A percentile compares a stretch with the other conserved stretches of the same genome.
phyloP scores from a whole-genome alignment of 306 rosid genomes.

The Cicer arietinum region DNA sequence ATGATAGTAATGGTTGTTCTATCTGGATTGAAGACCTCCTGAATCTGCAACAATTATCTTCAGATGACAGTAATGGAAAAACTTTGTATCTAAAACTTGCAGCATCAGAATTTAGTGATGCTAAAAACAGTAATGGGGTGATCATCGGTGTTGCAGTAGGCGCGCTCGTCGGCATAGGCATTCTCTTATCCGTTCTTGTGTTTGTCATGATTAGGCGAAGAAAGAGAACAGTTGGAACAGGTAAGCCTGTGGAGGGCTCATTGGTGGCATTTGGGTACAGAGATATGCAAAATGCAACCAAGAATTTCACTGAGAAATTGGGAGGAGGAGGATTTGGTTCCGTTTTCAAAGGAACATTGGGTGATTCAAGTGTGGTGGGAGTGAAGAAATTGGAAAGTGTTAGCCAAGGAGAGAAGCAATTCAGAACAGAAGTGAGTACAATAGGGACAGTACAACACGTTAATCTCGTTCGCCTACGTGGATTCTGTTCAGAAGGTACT shows the following conservation, averaged over 20 bases:
- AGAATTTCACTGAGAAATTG: slow-evolving; percentile 79
- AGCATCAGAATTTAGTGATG: slow-evolving; percentile 54
- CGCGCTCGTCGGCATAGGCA: slow-evolving; percentile 31
- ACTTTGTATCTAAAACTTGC: slow-evolving; percentile 59
- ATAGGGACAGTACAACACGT: slow-evolving; percentile 86
- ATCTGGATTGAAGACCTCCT: slow-evolving; percentile 52
- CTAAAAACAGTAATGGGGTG: slow-evolving; percentile 32
- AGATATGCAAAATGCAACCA: slow-evolving; percentile 58
- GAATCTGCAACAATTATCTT: slow-evolving; percentile 48
- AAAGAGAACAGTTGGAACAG: slow-evolving; percentile 36
- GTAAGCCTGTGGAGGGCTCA: slow-evolving; percentile 51
- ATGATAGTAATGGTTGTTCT: slow-evolving; percentile 46
- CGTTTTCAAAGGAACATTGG: slow-evolving; percentile 74
- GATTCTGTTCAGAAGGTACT: slow-evolving; percentile 75
- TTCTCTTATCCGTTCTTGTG: slow-evolving; percentile 44
- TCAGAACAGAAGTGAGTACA: slow-evolving; percentile 75
- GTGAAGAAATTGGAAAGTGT: slow-evolving; percentile 83
- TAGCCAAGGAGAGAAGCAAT: slow-evolving; percentile 89
- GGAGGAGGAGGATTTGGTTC: slow-evolving; percentile 95
- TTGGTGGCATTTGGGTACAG: slow-evolving; percentile 56
- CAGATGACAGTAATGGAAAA: slow-evolving; percentile 49
- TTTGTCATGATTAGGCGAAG: slow-evolving; percentile 45
- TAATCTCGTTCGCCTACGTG: slow-evolving; percentile 78
- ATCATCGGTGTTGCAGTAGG: slow-evolving; percentile 51
- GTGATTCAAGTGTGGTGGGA: slow-evolving; percentile 67